Conservation (phyloP, 805 yeast species). For the Yueomyces sp. region DNA sequence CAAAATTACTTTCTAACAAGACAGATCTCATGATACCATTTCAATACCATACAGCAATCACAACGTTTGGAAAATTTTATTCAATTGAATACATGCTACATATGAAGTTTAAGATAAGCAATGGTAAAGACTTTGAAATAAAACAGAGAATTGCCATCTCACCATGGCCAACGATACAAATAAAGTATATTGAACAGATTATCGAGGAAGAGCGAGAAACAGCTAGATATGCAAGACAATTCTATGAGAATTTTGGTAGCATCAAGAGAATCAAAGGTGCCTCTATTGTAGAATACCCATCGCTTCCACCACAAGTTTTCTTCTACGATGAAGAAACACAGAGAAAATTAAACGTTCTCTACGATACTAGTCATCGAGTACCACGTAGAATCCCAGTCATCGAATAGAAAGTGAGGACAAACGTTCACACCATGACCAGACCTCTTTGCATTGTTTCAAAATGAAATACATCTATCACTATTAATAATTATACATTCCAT, state of each 20-base stretch:
- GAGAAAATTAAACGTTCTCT: background rate
- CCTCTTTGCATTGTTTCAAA: no score
- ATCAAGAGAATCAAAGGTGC: slow-evolving; percentile 20
- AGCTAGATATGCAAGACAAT: slow-evolving; percentile 26
- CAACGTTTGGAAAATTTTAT: slow-evolving; percentile 32
- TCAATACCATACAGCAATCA: slow-evolving; percentile 34
- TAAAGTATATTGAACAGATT: slow-evolving; percentile 39
- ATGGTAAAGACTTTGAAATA: slow-evolving; percentile 37
- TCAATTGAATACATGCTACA: slow-evolving; percentile 38
- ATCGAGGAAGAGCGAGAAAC: slow-evolving; percentile 38
- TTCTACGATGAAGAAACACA: slow-evolving; percentile 11
- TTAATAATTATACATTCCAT: no score
- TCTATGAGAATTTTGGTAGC: slow-evolving; percentile 25
- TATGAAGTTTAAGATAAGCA: slow-evolving; percentile 34
- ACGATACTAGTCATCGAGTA: background rate
- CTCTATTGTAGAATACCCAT: slow-evolving; percentile 23
- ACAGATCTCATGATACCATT: slow-evolving; percentile 19
- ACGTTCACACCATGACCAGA: no score
- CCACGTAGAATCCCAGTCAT: slow-evolving; percentile 11
- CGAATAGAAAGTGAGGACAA: slow-evolving; percentile 3
- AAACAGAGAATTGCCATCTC: slow-evolving; percentile 40
- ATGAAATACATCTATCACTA: no score
- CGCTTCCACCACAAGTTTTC: slow-evolving; percentile 22
- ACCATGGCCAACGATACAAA: slow-evolving; percentile 36
- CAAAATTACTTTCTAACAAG: slow-evolving; percentile 21